Base-by-base conservation (phyloP, 306 rosid species). In the Prunus mongolica region DNA sequence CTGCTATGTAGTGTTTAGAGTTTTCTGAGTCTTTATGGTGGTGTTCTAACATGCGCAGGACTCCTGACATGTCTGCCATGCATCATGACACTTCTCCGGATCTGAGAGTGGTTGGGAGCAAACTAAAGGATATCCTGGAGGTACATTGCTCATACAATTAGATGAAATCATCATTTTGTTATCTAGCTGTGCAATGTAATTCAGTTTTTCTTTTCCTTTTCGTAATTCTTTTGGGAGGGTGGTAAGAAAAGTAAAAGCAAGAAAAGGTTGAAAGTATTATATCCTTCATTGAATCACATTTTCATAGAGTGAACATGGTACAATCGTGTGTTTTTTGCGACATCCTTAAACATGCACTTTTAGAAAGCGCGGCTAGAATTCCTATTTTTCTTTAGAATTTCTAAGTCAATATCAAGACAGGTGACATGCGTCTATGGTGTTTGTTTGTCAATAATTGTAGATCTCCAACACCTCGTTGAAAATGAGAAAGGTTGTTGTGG, bases 61-160 rank as follows among this genome's bases (percentile, higher is more conserved):
- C 99, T 65, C 94, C 96, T 22, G 91, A 82, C 85, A 89, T 96
- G 97, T 91, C 97, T 65, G 90, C 90, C 11, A 91, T 96, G 86
- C 99, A 96, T 87, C 94, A 87, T 3, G 99, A 96, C 71, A 76
- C 88, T 4, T 91, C 98, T 79, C 73, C 97, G 5, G 98, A 96
- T 85, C 90, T 92, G 72, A 89, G 73, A 80, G 90, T 88, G 74
- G 96, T 92, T 57, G 96, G 88, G 62, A 83, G 75, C 79, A 91
- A 87, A 79, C 87, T 96, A 75, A 91, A 82, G 77, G 91, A 91
- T 67, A 70, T 92, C 77, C 85, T 92, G 32, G 97, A 88, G 99
- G 99, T 96, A 77, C 56, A 52, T 47, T 66, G 8, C 28, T 45
- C 49, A 22, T 25, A 60, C 57, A 67, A 28, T 66, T 30, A 52